Base-by-base conservation (phyloP, 768 basidiomycete species). In the Psilocybe cubensis region DNA sequence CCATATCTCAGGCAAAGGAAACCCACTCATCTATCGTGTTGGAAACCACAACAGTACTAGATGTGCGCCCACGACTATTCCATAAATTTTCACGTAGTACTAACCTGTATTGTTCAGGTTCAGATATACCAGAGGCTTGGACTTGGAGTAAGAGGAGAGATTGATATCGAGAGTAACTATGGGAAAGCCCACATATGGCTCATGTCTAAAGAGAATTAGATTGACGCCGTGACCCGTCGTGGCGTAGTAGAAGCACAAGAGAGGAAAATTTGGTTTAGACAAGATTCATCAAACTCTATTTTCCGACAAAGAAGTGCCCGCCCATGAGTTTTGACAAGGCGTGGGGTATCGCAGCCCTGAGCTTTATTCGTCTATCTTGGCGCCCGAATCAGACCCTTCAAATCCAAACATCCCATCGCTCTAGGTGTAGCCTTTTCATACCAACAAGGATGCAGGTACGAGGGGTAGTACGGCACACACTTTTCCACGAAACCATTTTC, bases 31-130 rank as follows among this genome's bases (percentile, higher is more conserved):
- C 66, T 0, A 59, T 70, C 11, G 61, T 69, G 17, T 58, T 72
- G 3, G 70, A 74, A 48, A 72, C 72, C 1, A 52, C 63, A 3
- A 71, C 62, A 4, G 65, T 66, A n/a, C 42, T 69, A 9, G 68
- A 72, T 50, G 72, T 71, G 38, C n/a, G 69, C 59, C 11, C 2
- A 24, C 20, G 10, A 6, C 24, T 23, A n/a, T 17, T 38, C 8
- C 7, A 40, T 3, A 12, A 28, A 18, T 1, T 23, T 5, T 27
- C 25, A n/a, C n/a, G n/a, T 4, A 10, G 5, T 8, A 12, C 40
- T 56, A 11, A 47, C 21, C n/a, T n/a, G 12, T 31, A 27, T 29
- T 31, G 2, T 55, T 0, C 28, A 64, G 62, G 54, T 67, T 20
- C 21, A 44, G 10, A 64, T 67, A 11, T 66, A 66, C 54, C 24